Conservation (phyloP, 73 alveolate genomes). For the Paramecium tetraurelia region DNA sequence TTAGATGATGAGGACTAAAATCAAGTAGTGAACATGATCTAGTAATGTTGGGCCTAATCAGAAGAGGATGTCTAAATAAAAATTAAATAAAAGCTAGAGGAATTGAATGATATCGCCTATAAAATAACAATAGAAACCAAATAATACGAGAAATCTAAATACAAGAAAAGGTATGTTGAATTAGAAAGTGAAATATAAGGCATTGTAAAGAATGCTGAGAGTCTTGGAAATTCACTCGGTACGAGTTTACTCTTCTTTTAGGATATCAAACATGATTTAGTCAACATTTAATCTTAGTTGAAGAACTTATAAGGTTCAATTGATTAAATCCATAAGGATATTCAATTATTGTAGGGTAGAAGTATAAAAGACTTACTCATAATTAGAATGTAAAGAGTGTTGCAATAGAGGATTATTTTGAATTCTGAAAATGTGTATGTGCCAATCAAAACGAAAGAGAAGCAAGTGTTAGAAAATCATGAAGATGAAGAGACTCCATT, state of each 20-base stretch:
- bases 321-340: not conserved
- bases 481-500: conserved; percentile 10
- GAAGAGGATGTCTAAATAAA: not conserved
- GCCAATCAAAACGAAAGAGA: not conserved
- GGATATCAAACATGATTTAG: not conserved
- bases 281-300: not conserved
- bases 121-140: not conserved
- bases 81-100: not conserved
- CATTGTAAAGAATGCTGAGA: not conserved
- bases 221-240: not conserved
- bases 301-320: not conserved
- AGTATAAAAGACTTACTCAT: not conserved
- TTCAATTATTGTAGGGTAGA: not conserved
- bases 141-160: not conserved
- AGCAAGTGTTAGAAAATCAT: not conserved
- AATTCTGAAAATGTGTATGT: not conserved
- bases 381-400: not conserved
- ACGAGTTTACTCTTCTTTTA: not conserved
- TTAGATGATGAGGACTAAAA: not conserved
- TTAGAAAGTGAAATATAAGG: not conserved
- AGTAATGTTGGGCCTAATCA: not conserved
- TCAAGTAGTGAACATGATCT: not conserved
- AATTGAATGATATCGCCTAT: not conserved
- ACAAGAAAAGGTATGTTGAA: not conserved
- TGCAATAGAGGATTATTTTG: not conserved